Evolutionary conservation across 2,329 filamentous ascomycete species (phyloP), one percentile per base, ranked within the genome.

Genomic region (Rhynchosporium graminicola): DNA sequence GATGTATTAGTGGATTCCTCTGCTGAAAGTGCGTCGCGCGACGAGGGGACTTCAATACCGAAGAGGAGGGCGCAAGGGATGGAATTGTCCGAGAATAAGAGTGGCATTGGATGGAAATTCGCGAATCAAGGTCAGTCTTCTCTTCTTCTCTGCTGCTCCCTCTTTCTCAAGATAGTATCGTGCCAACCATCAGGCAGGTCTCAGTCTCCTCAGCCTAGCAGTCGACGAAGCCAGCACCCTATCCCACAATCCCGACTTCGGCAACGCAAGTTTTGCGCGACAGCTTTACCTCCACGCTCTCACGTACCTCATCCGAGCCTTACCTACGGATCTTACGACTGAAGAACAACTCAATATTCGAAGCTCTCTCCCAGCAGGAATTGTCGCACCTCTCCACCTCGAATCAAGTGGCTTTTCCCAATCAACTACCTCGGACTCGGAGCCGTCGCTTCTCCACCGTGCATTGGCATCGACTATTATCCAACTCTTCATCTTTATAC

Each of bases 231-330:
- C 78, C 8, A 75, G 76, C 28, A 65, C 68, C 4, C 67, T 74
- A 5, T 63, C 69, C 3, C 68, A 68, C 54, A 69, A 72, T 42
- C 60, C 65, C 3, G 67, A 71, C 47, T 74, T 75, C 40, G 73
- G 73, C 29, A 76, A 79, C 52, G 62, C 76, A 2, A 70, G 73
- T n/a, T 80, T 85, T 67, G 82, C 83, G 57, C 80, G 87, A 31
- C 83, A 85, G 65, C 79, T 87, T 9, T 90, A 88, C 73, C 75
- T 90, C 55, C 84, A 89, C 68, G 82, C 84, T 62, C 74, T 88
- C 3, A 81, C 82, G 2, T 88, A 88, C 72, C 77, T 90, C 29
- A 78, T 90, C n/a, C 81, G 81, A 64, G 87, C 83, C 7, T 78
- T 90, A 0, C 87, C 87, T 0, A 64, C 74, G 1, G 78, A 87